Evolutionary conservation across 345 rosid species (phyloP).

Genomic region (Pugionium dolabratum): DNA sequence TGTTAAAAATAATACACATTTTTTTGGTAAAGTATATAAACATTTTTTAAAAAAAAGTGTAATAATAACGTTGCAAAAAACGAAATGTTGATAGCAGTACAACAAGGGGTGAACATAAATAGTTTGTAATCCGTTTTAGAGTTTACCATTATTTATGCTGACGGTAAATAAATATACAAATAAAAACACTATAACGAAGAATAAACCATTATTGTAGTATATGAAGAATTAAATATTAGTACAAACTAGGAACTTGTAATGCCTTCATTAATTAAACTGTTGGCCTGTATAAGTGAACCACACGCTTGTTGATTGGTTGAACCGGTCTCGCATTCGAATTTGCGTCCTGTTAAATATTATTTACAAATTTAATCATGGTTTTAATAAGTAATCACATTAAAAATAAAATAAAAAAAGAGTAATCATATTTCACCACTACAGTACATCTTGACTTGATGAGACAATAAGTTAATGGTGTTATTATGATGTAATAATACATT

Average conservation of each 20-base stretch:
- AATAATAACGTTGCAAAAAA: too few species aligned
- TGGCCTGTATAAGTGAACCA: slow-evolving; percentile 29
- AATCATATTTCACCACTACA: background rate
- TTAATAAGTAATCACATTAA: too few species aligned
- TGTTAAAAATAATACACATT: too few species aligned
- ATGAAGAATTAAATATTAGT: slow-evolving; percentile 2
- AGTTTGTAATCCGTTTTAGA: background rate
- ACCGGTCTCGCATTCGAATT: slow-evolving; percentile 36
- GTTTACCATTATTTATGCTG: slow-evolving; percentile 1
- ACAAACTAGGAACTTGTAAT: background rate
- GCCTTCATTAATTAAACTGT: slow-evolving; percentile 11
- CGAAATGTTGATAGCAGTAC: background rate
- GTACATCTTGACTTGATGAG: slow-evolving; percentile 8
- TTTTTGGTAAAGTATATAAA: too few species aligned
- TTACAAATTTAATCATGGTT: background rate
- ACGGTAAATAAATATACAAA: background rate
- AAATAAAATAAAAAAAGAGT: too few species aligned
- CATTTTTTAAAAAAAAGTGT: too few species aligned
- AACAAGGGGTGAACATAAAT: background rate
- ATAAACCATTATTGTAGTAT: slow-evolving; percentile 6
- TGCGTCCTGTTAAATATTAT: slow-evolving; percentile 19
- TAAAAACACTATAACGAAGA: background rate
- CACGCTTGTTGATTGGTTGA: slow-evolving; percentile 34
- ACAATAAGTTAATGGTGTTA: slow-evolving; percentile 10
- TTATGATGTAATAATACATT: background rate